Base-by-base conservation (phyloP, 1,284 basidiomycete genomes). In the Naganishia cerealis region DNA sequence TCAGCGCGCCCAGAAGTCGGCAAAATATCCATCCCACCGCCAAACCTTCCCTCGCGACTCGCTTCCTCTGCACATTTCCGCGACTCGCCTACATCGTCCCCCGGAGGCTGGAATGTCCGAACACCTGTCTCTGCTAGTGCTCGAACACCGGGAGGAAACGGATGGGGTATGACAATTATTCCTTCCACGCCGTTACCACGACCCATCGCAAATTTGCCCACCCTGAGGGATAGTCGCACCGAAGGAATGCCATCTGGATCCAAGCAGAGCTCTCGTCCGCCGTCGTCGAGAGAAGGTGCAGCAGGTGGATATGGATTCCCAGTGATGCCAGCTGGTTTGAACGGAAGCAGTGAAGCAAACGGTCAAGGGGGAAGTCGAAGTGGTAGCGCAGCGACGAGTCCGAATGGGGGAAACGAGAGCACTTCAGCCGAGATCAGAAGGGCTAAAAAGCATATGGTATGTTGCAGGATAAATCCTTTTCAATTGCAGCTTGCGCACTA, bases 151-250 rank as follows among this genome's bases (percentile, higher is more conserved):
- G 59, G 59, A 33, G 59, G 61, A 42, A 63, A 36, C 24, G 67
- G 62, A 15, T 43, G 42, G 48, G 67, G 67, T 16, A 72, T 74
- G 16, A 78, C 73, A 21, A 68, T 79, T n/a, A 75, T 80, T n/a
- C 74, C 75, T 15, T 74, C 74, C 6, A 76, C 80, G 5, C 80
- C 80, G 2, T 77, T 79, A 74, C 80, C 80, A 7, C 77, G 73
- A 26, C 80, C 79, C 0, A 81, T 81, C 66, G 77, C 78, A 54
- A 78, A 79, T 62, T 71, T 80, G 21, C 80, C 80, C 1, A 77
- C 77, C 0, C 46, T 81, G 15, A 66, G 66, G 6, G 71, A 70
- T 9, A 70, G 42, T 71, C 0, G 33, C 7, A 29, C 63, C 10
- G 29, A 16, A 12, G 61, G 43, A 10, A 46, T 48, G 10, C 18